Evolutionary conservation across 1,139 yeast genomes (phyloP).

Genomic region (Pneumocystis jirovecii): DNA sequence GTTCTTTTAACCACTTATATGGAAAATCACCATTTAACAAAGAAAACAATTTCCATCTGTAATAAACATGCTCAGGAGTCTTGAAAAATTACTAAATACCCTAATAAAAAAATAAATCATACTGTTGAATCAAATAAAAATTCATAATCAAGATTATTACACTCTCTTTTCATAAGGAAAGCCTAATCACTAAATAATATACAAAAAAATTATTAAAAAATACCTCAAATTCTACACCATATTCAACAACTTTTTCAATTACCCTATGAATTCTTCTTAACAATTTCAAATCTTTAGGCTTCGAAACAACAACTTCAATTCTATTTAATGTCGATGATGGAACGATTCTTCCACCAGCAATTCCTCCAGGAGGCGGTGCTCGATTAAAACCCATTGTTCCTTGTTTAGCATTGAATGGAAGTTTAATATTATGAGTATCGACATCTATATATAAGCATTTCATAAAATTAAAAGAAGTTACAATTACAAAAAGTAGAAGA

Average conservation of each 20-base stretch:
- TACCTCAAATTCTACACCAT: slow-evolving; percentile 2
- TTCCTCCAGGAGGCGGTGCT: neutral
- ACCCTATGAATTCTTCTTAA: slow-evolving; percentile 1
- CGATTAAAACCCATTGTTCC: neutral
- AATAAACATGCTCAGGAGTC: slow-evolving; percentile 4
- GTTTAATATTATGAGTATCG: neutral
- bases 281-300: neutral
- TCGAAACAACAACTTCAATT: slow-evolving; percentile 1
- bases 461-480: neutral
- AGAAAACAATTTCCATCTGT: slow-evolving; percentile 3
- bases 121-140: neutral
- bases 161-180: neutral
- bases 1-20: neutral
- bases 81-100: neutral
- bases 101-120: neutral
- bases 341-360: neutral
- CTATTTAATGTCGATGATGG: neutral
- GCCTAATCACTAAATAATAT: neutral
- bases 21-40: slow-evolving; percentile 1
- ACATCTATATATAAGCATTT: neutral
- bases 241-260: neutral
- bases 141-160: neutral
- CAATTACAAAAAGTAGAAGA: neutral
- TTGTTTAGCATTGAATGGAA: slow-evolving; percentile 1
- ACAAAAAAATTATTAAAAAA: neutral